Evolutionary conservation across 2,329 filamentous ascomycete genomes (phyloP), one percentile per base, ranked within the genome.

Genomic region (Blastomyces parvus): DNA sequence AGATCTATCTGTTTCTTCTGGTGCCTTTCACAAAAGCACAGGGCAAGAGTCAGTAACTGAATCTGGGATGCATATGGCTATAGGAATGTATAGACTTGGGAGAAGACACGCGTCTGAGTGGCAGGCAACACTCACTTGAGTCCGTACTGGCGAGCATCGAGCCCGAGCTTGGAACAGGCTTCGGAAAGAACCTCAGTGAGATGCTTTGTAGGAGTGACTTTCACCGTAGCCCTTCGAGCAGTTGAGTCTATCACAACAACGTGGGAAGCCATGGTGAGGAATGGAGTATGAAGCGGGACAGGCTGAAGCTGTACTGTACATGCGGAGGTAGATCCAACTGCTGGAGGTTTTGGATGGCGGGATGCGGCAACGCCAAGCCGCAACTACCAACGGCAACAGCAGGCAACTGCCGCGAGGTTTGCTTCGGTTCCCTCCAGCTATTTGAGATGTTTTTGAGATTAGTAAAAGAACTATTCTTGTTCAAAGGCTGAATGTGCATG

Each of bases 1-100:
- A 99, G 83, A 71, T 97, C 91, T 64, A 99, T 80, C 42, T 85
- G 82, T 72, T 93, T 96, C 76, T 93, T 89, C 73, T 91, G 91
- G 75, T 92, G 81, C 70, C 89, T 91, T 63, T 25, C 3, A n/a
- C 22, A 19, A 13, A 14, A 27, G 30, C 0, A 27, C 25, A 19
- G 48, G 48, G 27, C 22, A 52, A 25, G 5, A 27, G 25, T 17
- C 19, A 52, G 4, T 52, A 52, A 5, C 11, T 25, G 17, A 52
- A 27, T 5, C 25, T 6, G 27, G 48, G 9, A 25, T 52, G 30
- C 11, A 27, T 53, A n/a, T 33, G 6, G 55, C 17, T 58, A 33
- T 7, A 14, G 48, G 36, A 22, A 36, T 52, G 27, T 36, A n/a
- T 14, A 1, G 9, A 50, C 5, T 17, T 22, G 30, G 52, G n/a